These are phyloP conservation scores for Claviceps monticola DNA, from an alignment of 2,329 filamentous ascomycete species.

Conservation along the genomic window DNA sequence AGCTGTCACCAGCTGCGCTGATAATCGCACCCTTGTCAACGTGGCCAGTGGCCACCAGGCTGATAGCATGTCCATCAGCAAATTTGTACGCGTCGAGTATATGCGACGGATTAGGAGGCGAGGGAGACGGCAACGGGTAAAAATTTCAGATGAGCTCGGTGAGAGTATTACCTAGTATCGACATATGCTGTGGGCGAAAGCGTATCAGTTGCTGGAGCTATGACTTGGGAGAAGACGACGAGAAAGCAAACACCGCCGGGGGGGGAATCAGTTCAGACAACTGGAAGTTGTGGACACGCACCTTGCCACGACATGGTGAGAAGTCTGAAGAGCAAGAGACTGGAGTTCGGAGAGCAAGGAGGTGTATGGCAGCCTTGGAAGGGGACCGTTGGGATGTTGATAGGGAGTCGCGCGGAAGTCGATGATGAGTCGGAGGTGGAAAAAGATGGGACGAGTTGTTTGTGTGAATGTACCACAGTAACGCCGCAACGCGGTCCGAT, in stretches of 20 bases:
- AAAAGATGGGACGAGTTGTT: background rate
- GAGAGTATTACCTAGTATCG: slow-evolving; percentile 32
- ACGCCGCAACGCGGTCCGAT: background rate
- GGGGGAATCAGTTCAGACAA: slow-evolving; percentile 1
- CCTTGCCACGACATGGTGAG: slow-evolving; percentile 63
- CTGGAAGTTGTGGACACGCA: slow-evolving; percentile 20
- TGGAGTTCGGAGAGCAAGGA: background rate
- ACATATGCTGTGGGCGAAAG: slow-evolving; percentile 30
- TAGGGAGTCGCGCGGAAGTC: background rate
- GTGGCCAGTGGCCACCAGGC: slow-evolving; percentile 66
- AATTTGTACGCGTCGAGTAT: slow-evolving; percentile 4
- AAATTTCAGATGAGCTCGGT: background rate
- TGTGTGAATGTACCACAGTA: slow-evolving; percentile 5
- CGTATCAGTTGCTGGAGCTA: slow-evolving; percentile 7
- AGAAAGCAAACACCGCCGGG: slow-evolving; percentile 10
- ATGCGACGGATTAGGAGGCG: slow-evolving; percentile 7
- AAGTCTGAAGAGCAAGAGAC: slow-evolving; percentile 3
- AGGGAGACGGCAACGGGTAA: background rate
- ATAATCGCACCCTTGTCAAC: slow-evolving; percentile 78
- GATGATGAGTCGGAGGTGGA: slow-evolving; percentile 1
- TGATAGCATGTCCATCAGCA: slow-evolving; percentile 22
- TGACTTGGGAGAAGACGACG: background rate
- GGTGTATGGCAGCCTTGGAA: slow-evolving; percentile 1
- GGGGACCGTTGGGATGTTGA: slow-evolving; percentile 2
- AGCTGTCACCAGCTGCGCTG: slow-evolving; percentile 64